These are phyloP conservation scores for Candida vartiovaarae DNA, from an alignment of 805 yeast species.

Conservation along the genomic window DNA sequence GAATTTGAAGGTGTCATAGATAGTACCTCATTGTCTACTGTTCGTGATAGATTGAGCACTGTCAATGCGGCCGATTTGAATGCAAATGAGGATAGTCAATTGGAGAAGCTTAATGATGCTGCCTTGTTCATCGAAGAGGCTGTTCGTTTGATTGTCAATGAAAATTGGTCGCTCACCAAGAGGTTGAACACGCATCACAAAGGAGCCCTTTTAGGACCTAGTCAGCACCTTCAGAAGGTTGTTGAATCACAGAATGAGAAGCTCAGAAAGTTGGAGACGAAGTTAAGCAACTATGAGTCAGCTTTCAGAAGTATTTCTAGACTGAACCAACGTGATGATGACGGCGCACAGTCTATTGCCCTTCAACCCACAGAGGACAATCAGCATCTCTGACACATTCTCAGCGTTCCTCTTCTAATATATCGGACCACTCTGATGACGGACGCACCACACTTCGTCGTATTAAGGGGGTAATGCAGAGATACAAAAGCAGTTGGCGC, in stretches of 20 bases:
- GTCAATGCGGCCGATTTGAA: neutral
- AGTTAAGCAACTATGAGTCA: constrained; percentile 5
- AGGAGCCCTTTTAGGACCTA: constrained; percentile 1
- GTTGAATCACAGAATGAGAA: constrained; percentile 6
- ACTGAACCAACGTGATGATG: constrained; percentile 1
- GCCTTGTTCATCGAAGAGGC: constrained; percentile 15
- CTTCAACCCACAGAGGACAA: neutral
- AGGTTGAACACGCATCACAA: constrained; percentile 6
- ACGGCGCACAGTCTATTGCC: neutral
- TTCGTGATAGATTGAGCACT: constrained; percentile 6
- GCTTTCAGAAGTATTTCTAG: constrained; percentile 4
- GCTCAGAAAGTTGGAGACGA: constrained; percentile 5
- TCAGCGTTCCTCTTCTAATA: neutral
- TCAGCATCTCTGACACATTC: neutral
- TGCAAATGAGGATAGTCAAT: constrained; percentile 4
- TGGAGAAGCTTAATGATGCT: constrained; percentile 7
- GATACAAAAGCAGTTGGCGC: constrained; percentile 2
- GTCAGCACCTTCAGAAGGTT: constrained; percentile 8
- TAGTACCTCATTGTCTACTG: constrained; percentile 6
- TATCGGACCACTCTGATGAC: neutral
- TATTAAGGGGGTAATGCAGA: neutral
- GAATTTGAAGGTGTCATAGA: constrained; percentile 17
- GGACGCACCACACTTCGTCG: neutral
- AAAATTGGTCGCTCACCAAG: constrained; percentile 9
- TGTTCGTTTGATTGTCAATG: constrained; percentile 9